A percentile compares a stretch with the other conserved stretches of the same genome.
phyloP scores from a whole-genome alignment of 1,139 yeast species.

The Arxiozyma heterogenica region DNA sequence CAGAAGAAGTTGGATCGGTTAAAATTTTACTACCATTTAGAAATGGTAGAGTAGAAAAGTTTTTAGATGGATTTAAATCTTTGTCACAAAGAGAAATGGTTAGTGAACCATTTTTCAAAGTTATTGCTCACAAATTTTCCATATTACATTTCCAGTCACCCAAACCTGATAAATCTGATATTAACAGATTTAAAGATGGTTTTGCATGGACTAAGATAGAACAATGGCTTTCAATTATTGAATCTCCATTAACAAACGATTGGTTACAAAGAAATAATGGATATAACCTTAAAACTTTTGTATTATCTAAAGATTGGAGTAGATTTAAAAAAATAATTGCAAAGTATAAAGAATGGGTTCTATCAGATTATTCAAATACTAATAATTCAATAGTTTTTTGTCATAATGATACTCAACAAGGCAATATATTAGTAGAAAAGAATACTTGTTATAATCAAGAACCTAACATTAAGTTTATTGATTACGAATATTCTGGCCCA shows the following conservation, averaged over 20 bases:
- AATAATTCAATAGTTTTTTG: conserved; percentile 54
- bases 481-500: conserved; percentile 90
- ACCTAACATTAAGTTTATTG: conserved; percentile 76
- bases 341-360: conserved; percentile 56
- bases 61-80: conserved; percentile 49
- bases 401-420: conserved; percentile 94
- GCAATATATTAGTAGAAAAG: conserved; percentile 55
- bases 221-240: conserved; percentile 61
- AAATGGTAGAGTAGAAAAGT: conserved; percentile 90
- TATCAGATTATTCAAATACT: conserved; percentile 39
- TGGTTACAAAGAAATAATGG: conserved; percentile 25
- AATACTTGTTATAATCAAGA: conserved; percentile 39
- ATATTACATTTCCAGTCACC: conserved; percentile 70
- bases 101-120: conserved; percentile 54
- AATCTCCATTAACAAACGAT: conserved; percentile 28
- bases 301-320: conserved; percentile 43
- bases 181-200: conserved; percentile 37
- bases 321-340: conserved; percentile 40
- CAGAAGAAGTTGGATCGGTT: conserved; percentile 56
- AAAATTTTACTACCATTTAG: conserved; percentile 65
- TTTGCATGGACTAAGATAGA: conserved; percentile 58
- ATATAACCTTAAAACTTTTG: conserved; percentile 32
- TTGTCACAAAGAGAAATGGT: conserved; percentile 62
- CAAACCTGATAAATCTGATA: conserved; percentile 25
- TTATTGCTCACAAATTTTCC: conserved; percentile 89